Percentiles rank a stretch among this genome's conserved stretches.
phyloP scores from a whole-genome alignment of 1,284 basidiomycete species.

The Rhizopogon parksii region DNA sequence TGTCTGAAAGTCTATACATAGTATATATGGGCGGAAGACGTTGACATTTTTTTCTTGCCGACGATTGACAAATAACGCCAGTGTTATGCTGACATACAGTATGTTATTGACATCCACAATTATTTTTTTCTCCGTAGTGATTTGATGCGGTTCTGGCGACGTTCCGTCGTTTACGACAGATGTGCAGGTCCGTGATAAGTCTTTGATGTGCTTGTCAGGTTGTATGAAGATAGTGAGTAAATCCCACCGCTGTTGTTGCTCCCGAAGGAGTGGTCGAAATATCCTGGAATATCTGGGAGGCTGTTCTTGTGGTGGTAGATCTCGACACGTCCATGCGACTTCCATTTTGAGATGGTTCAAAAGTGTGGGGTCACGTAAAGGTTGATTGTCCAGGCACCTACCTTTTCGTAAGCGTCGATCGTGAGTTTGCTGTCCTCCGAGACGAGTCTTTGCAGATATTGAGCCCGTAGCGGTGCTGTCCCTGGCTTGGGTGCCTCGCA shows the following conservation, averaged over 20 bases:
- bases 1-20: neutral
- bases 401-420: constrained; percentile 3
- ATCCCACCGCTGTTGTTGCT: neutral
- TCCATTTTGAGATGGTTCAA: neutral
- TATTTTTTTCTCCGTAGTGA: neutral
- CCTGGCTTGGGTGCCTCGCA: constrained; percentile 3
- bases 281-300: neutral
- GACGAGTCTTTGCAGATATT: neutral
- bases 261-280: too few species aligned
- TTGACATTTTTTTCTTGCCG: neutral
- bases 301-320: neutral
- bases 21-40: too few species aligned
- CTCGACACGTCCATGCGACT: neutral
- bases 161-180: neutral
- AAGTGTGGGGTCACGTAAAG: constrained; percentile 1
- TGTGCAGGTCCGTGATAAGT: neutral
- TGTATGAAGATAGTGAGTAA: neutral
- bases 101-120: too few species aligned
- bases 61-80: too few species aligned
- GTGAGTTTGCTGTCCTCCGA: neutral
- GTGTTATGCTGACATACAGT: too few species aligned
- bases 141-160: neutral
- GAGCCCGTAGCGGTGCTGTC: neutral
- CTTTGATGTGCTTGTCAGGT: neutral
- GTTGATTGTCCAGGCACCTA: constrained; percentile 5